These are phyloP conservation scores for Ambrosiella beaveri DNA, from an alignment of 2,329 filamentous ascomycete genomes.

Conservation along the genomic window DNA sequence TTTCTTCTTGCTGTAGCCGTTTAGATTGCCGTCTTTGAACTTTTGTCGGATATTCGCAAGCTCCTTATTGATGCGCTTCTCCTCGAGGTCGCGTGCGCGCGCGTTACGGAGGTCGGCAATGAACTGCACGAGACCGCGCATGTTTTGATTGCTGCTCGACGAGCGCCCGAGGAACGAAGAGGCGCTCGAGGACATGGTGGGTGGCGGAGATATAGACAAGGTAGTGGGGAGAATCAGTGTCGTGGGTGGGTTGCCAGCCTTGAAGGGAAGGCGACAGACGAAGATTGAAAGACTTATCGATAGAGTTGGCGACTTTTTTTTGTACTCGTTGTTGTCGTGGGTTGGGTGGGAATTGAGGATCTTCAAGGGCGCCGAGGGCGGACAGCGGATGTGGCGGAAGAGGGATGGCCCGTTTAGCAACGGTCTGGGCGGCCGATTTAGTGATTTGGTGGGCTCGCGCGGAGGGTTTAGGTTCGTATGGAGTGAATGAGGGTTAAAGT, in stretches of 20 bases:
- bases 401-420: background rate
- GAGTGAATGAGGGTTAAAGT: background rate
- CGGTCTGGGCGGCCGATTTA: background rate
- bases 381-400: background rate
- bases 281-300: too few relatives aligned
- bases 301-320: too few relatives aligned
- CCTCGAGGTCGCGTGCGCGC: slow-evolving; percentile 82
- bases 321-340: too few relatives aligned
- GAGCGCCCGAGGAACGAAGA: slow-evolving; percentile 49
- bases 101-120: slow-evolving; percentile 94
- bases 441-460: background rate
- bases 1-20: slow-evolving; percentile 99
- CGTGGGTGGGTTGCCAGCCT: too few relatives aligned
- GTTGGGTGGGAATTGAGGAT: background rate
- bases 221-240: background rate
- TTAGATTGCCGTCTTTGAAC: slow-evolving; percentile 88
- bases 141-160: slow-evolving; percentile 46
- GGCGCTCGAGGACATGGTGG: slow-evolving; percentile 37
- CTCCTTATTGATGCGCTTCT: slow-evolving; percentile 99
- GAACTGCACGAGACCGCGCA: slow-evolving; percentile 85
- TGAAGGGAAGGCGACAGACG: too few relatives aligned
- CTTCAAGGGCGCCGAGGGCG: background rate
- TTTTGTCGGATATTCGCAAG: slow-evolving; percentile 95
- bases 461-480: background rate
- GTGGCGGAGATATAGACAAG: background rate